A percentile compares a stretch with the other conserved stretches of the same genome.
These are phyloP conservation scores for Rosa persica DNA, from an alignment of 306 rosid species.

Conservation along the genomic window DNA sequence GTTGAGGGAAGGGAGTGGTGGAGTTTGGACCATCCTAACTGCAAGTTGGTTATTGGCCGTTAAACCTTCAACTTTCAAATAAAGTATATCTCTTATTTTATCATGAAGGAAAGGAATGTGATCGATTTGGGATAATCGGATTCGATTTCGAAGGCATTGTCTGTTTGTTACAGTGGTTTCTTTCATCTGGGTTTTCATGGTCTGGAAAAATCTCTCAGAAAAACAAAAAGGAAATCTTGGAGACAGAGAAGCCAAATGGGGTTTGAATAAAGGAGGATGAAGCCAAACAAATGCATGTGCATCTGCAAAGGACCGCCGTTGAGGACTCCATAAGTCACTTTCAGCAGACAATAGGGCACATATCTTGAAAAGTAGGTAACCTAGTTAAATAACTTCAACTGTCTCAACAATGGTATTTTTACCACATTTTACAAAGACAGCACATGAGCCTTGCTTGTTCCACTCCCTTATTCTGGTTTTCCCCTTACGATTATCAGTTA, in stretches of 20 bases:
- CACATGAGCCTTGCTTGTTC: background rate
- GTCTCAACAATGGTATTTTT: background rate
- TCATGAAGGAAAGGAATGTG: background rate
- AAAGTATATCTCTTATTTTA: background rate
- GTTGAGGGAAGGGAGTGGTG: background rate
- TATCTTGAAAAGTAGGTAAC: background rate
- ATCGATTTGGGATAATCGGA: background rate
- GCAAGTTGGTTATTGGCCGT: conserved; percentile 62
- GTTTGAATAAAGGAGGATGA: conserved; percentile 27
- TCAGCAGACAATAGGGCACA: conserved; percentile 35
- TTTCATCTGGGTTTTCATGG: conserved; percentile 23
- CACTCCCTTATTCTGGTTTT: background rate
- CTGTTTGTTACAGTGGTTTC: conserved; percentile 30
- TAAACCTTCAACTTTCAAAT: conserved; percentile 19
- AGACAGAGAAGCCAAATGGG: conserved; percentile 38
- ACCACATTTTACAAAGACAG: background rate
- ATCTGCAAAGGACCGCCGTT: conserved; percentile 41
- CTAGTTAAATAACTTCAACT: background rate
- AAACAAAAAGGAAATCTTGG: conserved; percentile 18
- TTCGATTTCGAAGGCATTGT: conserved; percentile 25
- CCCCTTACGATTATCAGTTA: background rate
- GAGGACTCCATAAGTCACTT: conserved; percentile 39
- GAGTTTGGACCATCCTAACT: conserved; percentile 31
- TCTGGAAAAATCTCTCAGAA: conserved; percentile 5
- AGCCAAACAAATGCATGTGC: conserved; percentile 69